These are phyloP conservation scores for Musa itinerans DNA, from an alignment of 176 grass and related monocot genomes.

Conservation along the genomic window DNA sequence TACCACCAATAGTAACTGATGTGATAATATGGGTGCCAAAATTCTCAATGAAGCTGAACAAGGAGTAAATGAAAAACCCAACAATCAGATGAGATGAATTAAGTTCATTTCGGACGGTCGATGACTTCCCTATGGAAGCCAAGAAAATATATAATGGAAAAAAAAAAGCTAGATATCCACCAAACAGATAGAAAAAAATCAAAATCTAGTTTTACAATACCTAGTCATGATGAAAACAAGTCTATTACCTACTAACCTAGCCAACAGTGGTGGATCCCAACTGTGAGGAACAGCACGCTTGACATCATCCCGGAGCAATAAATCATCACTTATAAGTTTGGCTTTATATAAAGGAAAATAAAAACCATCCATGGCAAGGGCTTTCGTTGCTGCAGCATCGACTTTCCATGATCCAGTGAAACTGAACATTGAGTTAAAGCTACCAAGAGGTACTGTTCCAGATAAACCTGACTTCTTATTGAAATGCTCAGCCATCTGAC, in stretches of 20 bases:
- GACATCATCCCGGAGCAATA: conserved; percentile 45
- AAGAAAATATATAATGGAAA: conserved; percentile 2
- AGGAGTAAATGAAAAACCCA: conserved; percentile 18
- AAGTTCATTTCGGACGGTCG: too few relatives aligned
- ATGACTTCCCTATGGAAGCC: not conserved
- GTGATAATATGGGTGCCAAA: conserved; percentile 92
- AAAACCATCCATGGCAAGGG: conserved; percentile 72
- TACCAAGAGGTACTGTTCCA: conserved; percentile 69
- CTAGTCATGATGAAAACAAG: conserved; percentile 57
- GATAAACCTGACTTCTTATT: conserved; percentile 59
- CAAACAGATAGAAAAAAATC: conserved; percentile 4
- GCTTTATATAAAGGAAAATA: conserved; percentile 55
- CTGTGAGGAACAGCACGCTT: conserved; percentile 56
- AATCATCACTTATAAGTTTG: conserved; percentile 38
- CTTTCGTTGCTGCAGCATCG: conserved; percentile 61
- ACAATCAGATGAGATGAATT: not conserved
- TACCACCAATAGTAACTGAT: conserved; percentile 90
- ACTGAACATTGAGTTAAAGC: conserved; percentile 90
- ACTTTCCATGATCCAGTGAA: conserved; percentile 86
- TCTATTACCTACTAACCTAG: conserved; percentile 99
- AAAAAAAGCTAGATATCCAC: not conserved
- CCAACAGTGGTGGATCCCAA: conserved; percentile 90
- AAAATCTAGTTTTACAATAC: conserved; percentile 30
- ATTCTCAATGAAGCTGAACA: conserved; percentile 88
- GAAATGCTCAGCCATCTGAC: conserved; percentile 94